Evolutionary conservation across 805 yeast species (phyloP), one percentile per base, ranked within the genome.

Genomic region (Saccharomycopsis malanga): DNA sequence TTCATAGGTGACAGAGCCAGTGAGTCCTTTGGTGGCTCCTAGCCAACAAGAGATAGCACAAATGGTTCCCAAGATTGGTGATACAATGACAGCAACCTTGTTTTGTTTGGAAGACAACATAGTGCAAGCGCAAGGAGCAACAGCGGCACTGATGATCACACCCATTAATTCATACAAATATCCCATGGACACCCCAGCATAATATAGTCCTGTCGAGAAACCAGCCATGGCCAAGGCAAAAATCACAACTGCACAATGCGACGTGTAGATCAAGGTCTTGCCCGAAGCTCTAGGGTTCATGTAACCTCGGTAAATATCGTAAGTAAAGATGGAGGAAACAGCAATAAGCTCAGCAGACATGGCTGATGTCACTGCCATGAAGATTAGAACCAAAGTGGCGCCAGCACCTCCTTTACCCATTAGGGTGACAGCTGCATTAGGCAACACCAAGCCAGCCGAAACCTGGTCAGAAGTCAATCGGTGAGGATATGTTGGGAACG

Each of bases 321-420:
- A 88, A 38, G 95, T 84, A 69, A 79, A 76, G 51, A 88, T 77
- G 2, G 95, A 82, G 3, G 95, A 83, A 17, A 86, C 89, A 2
- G 96, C 83, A 60, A 88, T 85, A 58, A 88, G 75, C 64, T 88
- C 96, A 34, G 96, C 91, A 27, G 95, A 84, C 75, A 86, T 78
- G 22, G 96, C 95, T 41, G 94, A 83, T 0, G 96, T 88, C 37
- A 84, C 91, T 22, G 96, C 95, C 89, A 87, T 84, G 64, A 88
- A 88, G 9, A 87, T 76, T 70, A 88, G 66, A 29, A 88, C 62
- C 53, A 88, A 71, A 7, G 88, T 74, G 30, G 89, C 89, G 41
- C 78, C 89, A 3, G 94, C 95, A 53, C 96, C 97, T 57, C 91
- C 86, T 53, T 72, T 81, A 44, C 96, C 96, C 65, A 88, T 70